phyloP scores from a whole-genome alignment of 2,329 filamentous ascomycete genomes.

The Fusarium sulawesiense region DNA sequence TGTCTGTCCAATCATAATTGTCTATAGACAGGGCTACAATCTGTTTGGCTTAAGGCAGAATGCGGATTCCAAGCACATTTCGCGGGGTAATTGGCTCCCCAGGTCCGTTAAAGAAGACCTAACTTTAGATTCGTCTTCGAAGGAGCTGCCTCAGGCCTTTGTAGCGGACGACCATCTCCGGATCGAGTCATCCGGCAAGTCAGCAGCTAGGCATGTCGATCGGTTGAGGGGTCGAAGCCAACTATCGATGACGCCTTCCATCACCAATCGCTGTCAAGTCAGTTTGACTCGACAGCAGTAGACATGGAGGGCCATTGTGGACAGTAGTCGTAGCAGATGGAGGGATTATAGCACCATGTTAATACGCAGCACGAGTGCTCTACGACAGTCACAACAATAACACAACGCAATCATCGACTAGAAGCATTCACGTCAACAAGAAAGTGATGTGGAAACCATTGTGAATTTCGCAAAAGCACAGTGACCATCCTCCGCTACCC shows the following conservation, averaged over 20 bases:
- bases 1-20: conserved; percentile 17
- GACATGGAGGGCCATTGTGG: background rate
- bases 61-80: conserved; percentile 5
- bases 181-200: conserved; percentile 28
- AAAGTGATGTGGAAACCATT: conserved; percentile 63
- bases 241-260: conserved; percentile 29
- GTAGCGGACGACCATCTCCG: conserved; percentile 11
- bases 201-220: background rate
- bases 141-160: conserved; percentile 14
- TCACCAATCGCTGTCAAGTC: conserved; percentile 9
- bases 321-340: background rate
- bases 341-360: background rate
- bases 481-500: conserved; percentile 60
- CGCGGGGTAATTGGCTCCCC: conserved; percentile 30
- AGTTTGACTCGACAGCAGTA: background rate
- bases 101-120: background rate
- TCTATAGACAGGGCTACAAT: background rate
- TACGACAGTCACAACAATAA: conserved; percentile 37
- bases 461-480: conserved; percentile 69
- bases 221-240: conserved; percentile 15
- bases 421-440: conserved; percentile 28
- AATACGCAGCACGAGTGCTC: conserved; percentile 9
- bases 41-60: background rate
- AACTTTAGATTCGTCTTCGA: background rate
- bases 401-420: conserved; percentile 33